Evolutionary conservation across 768 basidiomycete genomes (phyloP).

Genomic region (Suillus fuscotomentosus): DNA sequence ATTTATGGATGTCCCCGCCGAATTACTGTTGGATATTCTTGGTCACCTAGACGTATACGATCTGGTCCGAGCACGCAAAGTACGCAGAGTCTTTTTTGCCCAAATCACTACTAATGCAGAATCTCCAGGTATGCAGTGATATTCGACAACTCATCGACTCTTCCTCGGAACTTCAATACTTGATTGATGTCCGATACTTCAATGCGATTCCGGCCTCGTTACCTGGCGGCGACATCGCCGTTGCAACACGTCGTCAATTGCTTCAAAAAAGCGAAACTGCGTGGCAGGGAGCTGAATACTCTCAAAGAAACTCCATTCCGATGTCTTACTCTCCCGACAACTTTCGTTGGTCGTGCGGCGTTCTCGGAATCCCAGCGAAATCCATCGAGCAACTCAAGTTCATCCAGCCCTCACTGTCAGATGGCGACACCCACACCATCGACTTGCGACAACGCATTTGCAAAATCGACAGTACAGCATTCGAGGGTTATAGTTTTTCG

Average conservation of each 20-base stretch:
- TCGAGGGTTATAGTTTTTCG: not conserved
- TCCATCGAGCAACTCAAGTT: not conserved
- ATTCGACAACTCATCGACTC: not conserved
- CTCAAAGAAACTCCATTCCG: too few species aligned
- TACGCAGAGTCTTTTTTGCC: not conserved
- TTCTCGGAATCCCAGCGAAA: not conserved
- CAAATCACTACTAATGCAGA: not conserved
- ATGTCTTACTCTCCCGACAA: not conserved
- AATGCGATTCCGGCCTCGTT: not conserved
- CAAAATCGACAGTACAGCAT: not conserved
- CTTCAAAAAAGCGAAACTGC: not conserved
- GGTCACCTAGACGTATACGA: not conserved
- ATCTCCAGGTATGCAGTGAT: not conserved
- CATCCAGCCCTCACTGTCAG: not conserved
- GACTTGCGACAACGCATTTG: not conserved
- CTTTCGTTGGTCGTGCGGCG: not conserved
- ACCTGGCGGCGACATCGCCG: not conserved
- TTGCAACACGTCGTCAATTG: not conserved
- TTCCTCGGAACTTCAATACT: not conserved
- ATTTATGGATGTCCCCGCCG: not conserved
- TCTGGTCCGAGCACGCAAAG: not conserved
- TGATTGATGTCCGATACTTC: not conserved
- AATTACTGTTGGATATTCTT: not conserved
- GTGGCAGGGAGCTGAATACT: not conserved
- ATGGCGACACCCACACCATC: not conserved